Conservation (phyloP, 1,284 basidiomycete genomes). For the Trichosporon ovoides region DNA sequence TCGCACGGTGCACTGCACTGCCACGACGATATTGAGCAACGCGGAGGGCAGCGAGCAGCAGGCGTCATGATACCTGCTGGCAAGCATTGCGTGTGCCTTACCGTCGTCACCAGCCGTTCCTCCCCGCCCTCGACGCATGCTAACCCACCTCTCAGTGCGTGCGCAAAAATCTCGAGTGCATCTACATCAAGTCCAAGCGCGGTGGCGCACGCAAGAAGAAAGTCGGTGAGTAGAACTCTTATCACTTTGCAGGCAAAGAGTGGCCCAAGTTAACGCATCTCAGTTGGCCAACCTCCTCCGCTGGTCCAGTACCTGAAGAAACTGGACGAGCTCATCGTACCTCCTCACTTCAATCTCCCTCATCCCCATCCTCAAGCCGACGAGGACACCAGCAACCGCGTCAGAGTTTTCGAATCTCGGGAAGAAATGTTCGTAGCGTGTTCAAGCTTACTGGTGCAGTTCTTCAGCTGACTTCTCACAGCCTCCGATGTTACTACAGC, state of each 20-base stretch:
- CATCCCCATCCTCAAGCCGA: constrained; percentile 19
- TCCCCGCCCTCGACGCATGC: background rate
- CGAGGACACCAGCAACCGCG: constrained; percentile 39
- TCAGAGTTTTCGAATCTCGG: constrained; percentile 31
- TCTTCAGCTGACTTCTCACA: constrained; percentile 13
- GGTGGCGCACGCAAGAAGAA: constrained; percentile 48
- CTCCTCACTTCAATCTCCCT: constrained; percentile 26
- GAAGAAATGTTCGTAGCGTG: constrained; percentile 38
- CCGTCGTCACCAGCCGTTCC: background rate
- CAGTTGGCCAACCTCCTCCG: constrained; percentile 35
- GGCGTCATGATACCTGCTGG: no score
- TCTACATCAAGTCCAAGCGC: constrained; percentile 47
- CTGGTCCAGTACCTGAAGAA: constrained; percentile 43
- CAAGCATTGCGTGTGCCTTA: background rate
- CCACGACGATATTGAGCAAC: no score
- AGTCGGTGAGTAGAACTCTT: constrained; percentile 25
- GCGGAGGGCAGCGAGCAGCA: background rate
- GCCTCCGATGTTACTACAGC: constrained; percentile 45
- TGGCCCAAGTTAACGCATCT: background rate
- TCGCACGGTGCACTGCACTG: no score
- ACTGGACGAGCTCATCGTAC: constrained; percentile 37
- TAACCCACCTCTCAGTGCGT: constrained; percentile 29
- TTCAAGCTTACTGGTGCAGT: no score
- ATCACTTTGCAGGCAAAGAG: background rate
- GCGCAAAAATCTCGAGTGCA: constrained; percentile 43